Conservation (phyloP, 2,329 filamentous ascomycete genomes). For the Penicillium sp. region DNA sequence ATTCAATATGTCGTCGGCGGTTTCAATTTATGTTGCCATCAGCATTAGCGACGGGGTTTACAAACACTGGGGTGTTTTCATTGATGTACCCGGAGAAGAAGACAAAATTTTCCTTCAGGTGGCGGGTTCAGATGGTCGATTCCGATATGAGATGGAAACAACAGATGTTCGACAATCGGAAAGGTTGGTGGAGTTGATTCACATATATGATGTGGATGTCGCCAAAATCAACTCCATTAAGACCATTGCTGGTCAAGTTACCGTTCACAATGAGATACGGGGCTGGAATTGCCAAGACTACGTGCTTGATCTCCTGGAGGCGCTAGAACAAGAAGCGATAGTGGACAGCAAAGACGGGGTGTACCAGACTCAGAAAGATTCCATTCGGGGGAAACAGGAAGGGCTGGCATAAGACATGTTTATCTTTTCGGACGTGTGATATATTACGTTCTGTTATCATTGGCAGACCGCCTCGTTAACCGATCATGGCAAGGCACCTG, state of each 20-base stretch:
- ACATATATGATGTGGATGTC: constrained; percentile 4
- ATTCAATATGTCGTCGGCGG: background rate
- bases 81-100: background rate
- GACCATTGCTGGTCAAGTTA: constrained; percentile 9
- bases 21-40: background rate
- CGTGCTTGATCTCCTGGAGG: constrained; percentile 21
- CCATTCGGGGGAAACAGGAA: constrained; percentile 7
- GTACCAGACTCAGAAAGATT: constrained; percentile 5
- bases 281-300: constrained; percentile 25
- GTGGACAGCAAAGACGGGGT: constrained; percentile 3
- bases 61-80: constrained; percentile 1
- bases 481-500: background rate
- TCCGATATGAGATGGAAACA: background rate
- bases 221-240: constrained; percentile 10
- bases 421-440: background rate
- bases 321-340: constrained; percentile 12
- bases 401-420: background rate
- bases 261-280: constrained; percentile 16
- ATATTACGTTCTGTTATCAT: background rate
- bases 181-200: constrained; percentile 4
- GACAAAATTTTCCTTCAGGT: background rate
- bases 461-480: background rate
- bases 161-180: background rate
- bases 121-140: background rate
- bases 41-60: background rate